A percentile compares a stretch with the other conserved stretches of the same genome.
phyloP scores from a whole-genome alignment of 2,329 filamentous ascomycete genomes.

The Curvularia lunata region DNA sequence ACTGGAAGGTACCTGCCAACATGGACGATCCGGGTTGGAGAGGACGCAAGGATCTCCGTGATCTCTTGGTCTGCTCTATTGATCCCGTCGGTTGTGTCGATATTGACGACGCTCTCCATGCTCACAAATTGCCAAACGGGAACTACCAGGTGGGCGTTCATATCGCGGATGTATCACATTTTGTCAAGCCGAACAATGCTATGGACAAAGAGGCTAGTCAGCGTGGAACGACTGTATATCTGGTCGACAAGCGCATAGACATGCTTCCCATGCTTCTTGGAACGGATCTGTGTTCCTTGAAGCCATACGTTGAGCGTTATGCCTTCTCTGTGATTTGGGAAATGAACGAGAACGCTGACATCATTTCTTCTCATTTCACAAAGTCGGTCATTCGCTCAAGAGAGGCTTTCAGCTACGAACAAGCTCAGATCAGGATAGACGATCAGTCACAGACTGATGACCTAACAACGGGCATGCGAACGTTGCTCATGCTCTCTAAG shows the following conservation, averaged over 20 bases:
- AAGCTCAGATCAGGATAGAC: conserved; percentile 92
- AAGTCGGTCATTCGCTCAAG: conserved; percentile 97
- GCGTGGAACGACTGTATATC: conserved; percentile 93
- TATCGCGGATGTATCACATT: conserved; percentile 99
- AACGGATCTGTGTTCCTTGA: conserved; percentile 94
- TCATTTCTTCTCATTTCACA: conserved; percentile 85
- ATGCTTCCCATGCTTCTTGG: conserved; percentile 97
- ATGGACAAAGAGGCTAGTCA: conserved; percentile 97
- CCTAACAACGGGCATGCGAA: conserved; percentile 86
- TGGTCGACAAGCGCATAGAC: conserved; percentile 99
- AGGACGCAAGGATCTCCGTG: conserved; percentile 81
- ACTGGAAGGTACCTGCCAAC: conserved; percentile 87
- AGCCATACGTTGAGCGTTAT: conserved; percentile 89
- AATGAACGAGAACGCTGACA: conserved; percentile 80
- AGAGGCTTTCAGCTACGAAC: conserved; percentile 97
- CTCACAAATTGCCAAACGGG: conserved; percentile 81
- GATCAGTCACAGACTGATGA: conserved; percentile 87
- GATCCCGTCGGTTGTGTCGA: conserved; percentile 96
- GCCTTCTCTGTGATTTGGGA: conserved; percentile 71
- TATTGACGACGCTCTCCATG: conserved; percentile 96
- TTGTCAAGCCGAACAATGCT: conserved; percentile 94
- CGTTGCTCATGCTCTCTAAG: conserved; percentile 85
- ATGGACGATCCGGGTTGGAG: conserved; percentile 85
- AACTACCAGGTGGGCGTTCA: conserved; percentile 97
- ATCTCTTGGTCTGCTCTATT: conserved; percentile 93